Percentiles rank a stretch among this genome's conserved stretches.
Conservation (phyloP, 192 early-diverging fungal species). For the Podila verticillata region DNA sequence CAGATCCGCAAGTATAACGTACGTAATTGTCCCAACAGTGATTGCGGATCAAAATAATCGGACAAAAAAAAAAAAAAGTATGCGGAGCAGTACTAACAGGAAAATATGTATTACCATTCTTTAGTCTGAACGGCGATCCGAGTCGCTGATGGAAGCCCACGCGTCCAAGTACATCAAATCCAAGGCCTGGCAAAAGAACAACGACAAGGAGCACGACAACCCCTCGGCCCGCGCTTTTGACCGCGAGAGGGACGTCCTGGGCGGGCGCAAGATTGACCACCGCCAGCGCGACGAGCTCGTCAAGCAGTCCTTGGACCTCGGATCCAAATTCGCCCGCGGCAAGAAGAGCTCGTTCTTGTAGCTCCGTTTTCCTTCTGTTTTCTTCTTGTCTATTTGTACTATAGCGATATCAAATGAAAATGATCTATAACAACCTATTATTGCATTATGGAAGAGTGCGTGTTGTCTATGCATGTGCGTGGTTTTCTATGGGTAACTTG, state of each 20-base stretch:
- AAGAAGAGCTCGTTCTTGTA: conserved; percentile 56
- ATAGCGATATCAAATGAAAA: background rate
- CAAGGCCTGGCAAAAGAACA: conserved; percentile 47
- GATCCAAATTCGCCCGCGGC: conserved; percentile 62
- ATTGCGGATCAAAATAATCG: background rate
- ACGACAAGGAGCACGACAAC: conserved; percentile 55
- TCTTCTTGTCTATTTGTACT: background rate
- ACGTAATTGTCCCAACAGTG: background rate
- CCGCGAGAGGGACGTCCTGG: conserved; percentile 64
- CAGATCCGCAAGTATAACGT: conserved; percentile 44
- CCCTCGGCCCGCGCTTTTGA: conserved; percentile 63
- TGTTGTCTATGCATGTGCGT: no score
- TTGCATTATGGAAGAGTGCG: no score
- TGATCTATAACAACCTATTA: no score
- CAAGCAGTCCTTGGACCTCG: conserved; percentile 54
- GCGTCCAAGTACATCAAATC: conserved; percentile 49
- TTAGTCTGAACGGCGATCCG: conserved; percentile 53
- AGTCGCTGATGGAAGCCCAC: conserved; percentile 58
- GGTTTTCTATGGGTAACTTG: no score
- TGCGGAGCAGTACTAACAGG: no score
- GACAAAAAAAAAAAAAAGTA: no score
- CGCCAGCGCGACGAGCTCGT: conserved; percentile 58
- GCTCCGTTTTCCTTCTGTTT: background rate
- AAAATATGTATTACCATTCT: background rate
- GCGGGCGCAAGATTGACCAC: conserved; percentile 56